A percentile compares a stretch with the other conserved stretches of the same genome.
Evolutionary conservation across 176 grass and related monocot species (phyloP).

Genomic region (Rhynchospora tenuis): DNA sequence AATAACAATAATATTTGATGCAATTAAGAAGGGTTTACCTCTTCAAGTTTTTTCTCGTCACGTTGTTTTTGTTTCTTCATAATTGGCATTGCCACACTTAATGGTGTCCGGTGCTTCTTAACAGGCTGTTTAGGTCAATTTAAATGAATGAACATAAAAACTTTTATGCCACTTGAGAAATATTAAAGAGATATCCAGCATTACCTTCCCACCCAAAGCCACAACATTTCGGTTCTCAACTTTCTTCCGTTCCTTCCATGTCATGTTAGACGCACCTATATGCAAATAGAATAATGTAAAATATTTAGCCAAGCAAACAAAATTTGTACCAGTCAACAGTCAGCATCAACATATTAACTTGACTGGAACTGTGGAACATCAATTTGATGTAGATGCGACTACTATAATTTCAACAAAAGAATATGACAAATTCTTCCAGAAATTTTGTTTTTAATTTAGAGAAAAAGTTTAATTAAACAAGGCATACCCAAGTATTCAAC

Average conservation of each 20-base stretch:
- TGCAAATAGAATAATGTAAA: background rate
- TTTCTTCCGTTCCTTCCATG: constrained; percentile 73
- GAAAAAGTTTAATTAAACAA: background rate
- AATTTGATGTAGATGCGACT: background rate
- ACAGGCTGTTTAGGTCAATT: constrained; percentile 43
- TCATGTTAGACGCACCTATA: constrained; percentile 68
- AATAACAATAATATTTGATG: background rate
- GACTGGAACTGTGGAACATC: background rate
- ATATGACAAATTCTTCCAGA: background rate
- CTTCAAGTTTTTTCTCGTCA: constrained; percentile 69
- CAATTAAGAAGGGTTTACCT: constrained; percentile 35
- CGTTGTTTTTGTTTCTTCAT: constrained; percentile 78
- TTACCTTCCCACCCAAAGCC: constrained; percentile 78
- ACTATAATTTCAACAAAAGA: constrained; percentile 3
- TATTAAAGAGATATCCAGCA: background rate
- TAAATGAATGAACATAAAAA: constrained; percentile 2
- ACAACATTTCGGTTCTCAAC: constrained; percentile 78
- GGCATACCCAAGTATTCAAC: constrained; percentile 74
- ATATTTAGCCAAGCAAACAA: background rate
- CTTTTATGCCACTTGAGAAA: background rate
- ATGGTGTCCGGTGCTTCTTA: constrained; percentile 67
- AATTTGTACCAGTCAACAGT: background rate
- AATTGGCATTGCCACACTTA: constrained; percentile 80
- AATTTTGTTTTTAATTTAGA: background rate
- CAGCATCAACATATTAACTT: background rate